Conservation (phyloP, 2,329 filamentous ascomycete species). For the Chaetomiaceae sp. region DNA sequence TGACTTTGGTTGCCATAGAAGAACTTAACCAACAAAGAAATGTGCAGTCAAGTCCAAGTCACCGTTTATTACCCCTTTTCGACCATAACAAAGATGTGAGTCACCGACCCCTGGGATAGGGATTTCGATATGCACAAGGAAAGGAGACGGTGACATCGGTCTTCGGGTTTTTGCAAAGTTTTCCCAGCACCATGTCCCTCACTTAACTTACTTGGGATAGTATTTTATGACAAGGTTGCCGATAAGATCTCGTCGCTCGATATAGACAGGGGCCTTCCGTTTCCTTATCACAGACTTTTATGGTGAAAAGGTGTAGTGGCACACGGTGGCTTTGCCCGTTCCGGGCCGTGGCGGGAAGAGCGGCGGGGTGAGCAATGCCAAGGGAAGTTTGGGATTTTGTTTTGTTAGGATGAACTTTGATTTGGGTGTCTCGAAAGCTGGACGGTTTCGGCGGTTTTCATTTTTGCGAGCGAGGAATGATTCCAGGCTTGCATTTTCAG, state of each 20-base stretch:
- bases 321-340: background rate
- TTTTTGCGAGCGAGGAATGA: background rate
- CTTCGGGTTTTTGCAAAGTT: background rate
- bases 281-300: too few relatives aligned
- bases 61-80: background rate
- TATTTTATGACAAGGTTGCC: background rate
- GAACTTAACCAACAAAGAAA: too few relatives aligned
- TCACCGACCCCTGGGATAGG: background rate
- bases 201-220: background rate
- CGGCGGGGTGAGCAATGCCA: background rate
- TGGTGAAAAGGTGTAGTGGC: background rate
- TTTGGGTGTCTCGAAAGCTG: too few relatives aligned
- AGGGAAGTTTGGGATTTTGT: background rate
- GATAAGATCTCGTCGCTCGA: background rate
- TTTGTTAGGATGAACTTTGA: too few relatives aligned
- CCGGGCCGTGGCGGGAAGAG: background rate
- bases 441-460: too few relatives aligned
- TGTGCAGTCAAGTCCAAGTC: background rate
- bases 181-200: background rate
- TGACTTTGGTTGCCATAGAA: too few relatives aligned
- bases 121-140: background rate
- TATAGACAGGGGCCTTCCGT: background rate
- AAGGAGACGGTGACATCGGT: background rate
- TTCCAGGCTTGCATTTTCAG: too few relatives aligned
- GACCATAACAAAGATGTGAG: background rate